Evolutionary conservation across 2,329 filamentous ascomycete species (phyloP), one percentile per base, ranked within the genome.

Genomic region (Hypoxylon sp.): DNA sequence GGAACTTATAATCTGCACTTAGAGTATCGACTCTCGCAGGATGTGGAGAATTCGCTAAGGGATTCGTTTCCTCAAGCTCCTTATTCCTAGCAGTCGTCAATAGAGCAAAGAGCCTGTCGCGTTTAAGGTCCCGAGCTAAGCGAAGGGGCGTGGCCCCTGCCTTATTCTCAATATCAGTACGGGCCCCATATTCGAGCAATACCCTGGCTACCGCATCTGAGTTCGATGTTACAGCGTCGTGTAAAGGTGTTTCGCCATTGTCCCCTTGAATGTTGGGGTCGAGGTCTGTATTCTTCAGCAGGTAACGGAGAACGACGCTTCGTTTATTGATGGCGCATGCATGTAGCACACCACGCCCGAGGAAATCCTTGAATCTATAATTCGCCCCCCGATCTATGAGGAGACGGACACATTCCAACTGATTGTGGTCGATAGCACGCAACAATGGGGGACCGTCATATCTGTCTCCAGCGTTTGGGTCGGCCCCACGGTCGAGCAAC

Each of bases 361-460:
- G 48, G n/a, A 51, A 51, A 32, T 51, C 48, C n/a, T 51, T 51
- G 48, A 51, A 51, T 19, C 10, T 51, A 15, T 51, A 51, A 32
- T 51, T 32, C 7, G 32, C 48, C 4, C 48, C 48, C 2, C 27
- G 48, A 17, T 51, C 48, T 10, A 51, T n/a, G 21, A 51, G 48
- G 1, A 51, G 27, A 32, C 48, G 48, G 27, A 51, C 48, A 29
- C 48, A 51, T 51, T 51, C 48, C 48, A 51, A 7, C 8, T 27
- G 32, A 15, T 51, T 51, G 7, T 51, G 11, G 15, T 51, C 48
- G 10, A 32, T 32, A 2, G 48, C 48, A 2, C 48, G 48, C 27
- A 51, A 32, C 2, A 51, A 27, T 31, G 48, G 48, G 8, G 48
- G 48, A 5, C 48, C 48, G 15, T n/a, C 48, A 51, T 51, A 51